Conservation (phyloP, 2,329 filamentous ascomycete species). For the Acrocalymma vagum region DNA sequence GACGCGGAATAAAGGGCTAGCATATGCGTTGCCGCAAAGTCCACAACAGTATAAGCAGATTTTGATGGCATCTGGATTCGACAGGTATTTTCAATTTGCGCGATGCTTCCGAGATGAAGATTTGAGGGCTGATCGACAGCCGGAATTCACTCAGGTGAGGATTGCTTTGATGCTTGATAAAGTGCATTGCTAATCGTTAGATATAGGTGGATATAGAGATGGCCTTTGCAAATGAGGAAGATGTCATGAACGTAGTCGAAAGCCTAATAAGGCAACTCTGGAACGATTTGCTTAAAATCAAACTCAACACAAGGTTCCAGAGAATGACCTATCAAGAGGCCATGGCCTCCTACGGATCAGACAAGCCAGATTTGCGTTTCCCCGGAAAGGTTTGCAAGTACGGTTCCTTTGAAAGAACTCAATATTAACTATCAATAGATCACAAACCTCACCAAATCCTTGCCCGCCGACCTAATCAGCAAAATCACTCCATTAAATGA, state of each 20-base stretch:
- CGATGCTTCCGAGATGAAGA: constrained; percentile 97
- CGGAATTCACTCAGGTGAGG: constrained; percentile 89
- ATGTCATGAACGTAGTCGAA: constrained; percentile 72
- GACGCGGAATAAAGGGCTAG: constrained; percentile 76
- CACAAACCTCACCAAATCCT: constrained; percentile 68
- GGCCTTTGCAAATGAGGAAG: constrained; percentile 77
- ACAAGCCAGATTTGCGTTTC: constrained; percentile 91
- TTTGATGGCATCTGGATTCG: constrained; percentile 88
- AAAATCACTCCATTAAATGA: constrained; percentile 77
- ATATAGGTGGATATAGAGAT: constrained; percentile 90
- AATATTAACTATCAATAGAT: constrained; percentile 62
- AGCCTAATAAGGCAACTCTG: constrained; percentile 65
- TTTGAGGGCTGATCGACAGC: constrained; percentile 88
- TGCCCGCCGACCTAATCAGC: constrained; percentile 70
- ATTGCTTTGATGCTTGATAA: background rate
- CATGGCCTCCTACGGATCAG: constrained; percentile 83
- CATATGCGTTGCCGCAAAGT: constrained; percentile 93
- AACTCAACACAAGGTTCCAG: constrained; percentile 59
- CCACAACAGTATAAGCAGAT: constrained; percentile 99
- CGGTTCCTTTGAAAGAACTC: background rate
- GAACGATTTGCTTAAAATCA: constrained; percentile 55
- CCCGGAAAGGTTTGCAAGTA: constrained; percentile 64
- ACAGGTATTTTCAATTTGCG: constrained; percentile 89
- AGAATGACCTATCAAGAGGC: constrained; percentile 76
- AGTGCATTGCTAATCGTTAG: constrained; percentile 8